A percentile compares a stretch with the other conserved stretches of the same genome.
Evolutionary conservation across 768 basidiomycete genomes (phyloP).

Genomic region (Pisolithus tinctorius): DNA sequence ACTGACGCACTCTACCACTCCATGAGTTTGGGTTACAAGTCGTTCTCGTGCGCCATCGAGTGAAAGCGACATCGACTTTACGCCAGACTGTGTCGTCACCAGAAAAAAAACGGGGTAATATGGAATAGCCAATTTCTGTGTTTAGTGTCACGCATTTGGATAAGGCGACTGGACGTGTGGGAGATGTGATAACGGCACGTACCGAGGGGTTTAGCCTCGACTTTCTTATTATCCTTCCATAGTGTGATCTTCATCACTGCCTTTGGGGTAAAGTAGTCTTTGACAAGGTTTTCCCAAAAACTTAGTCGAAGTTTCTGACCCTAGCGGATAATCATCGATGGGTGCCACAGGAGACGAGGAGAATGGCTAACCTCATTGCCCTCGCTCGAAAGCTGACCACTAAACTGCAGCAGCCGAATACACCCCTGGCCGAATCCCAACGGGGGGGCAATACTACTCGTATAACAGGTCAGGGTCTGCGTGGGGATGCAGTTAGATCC

Average conservation of each 20-base stretch:
- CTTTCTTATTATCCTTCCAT: conserved; percentile 80
- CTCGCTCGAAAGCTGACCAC: conserved; percentile 54
- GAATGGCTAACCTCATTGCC: conserved; percentile 34
- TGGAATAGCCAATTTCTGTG: conserved; percentile 73
- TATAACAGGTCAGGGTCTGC: conserved; percentile 11
- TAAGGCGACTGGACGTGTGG: conserved; percentile 6
- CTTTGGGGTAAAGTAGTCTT: conserved; percentile 63
- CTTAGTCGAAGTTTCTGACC: conserved; percentile 53
- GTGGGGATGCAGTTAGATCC: background rate
- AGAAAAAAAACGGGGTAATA: conserved; percentile 82
- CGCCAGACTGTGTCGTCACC: conserved; percentile 78
- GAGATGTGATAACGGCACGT: conserved; percentile 20
- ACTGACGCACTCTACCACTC: conserved; percentile 60
- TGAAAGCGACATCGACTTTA: conserved; percentile 75
- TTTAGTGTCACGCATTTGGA: conserved; percentile 1
- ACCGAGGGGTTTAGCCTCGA: conserved; percentile 84
- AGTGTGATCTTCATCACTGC: conserved; percentile 74
- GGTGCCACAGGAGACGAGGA: background rate
- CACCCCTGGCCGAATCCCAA: conserved; percentile 60
- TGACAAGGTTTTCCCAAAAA: conserved; percentile 62
- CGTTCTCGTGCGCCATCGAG: conserved; percentile 75
- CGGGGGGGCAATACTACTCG: conserved; percentile 25
- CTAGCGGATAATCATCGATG: conserved; percentile 2
- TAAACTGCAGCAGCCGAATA: conserved; percentile 61
- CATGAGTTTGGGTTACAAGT: conserved; percentile 37